A percentile compares a stretch with the other conserved stretches of the same genome.
Conservation (phyloP, 305 asterid species). For the Solanum chacoense region DNA sequence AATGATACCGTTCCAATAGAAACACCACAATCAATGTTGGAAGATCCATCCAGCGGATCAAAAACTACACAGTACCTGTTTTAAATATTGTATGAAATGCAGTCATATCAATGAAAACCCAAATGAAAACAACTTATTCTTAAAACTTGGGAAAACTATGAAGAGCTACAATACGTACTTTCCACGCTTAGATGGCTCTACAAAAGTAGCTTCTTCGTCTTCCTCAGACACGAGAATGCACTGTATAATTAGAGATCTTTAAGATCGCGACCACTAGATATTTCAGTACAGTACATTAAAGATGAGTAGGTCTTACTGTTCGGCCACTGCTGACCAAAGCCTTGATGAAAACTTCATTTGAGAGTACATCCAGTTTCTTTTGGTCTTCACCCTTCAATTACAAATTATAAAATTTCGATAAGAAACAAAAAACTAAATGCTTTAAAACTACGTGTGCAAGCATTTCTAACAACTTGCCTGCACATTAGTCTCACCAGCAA, state of each 20-base stretch:
- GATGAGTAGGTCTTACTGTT: slow-evolving; percentile 48
- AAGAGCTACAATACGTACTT: slow-evolving; percentile 35
- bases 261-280: neutral
- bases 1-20: slow-evolving; percentile 85
- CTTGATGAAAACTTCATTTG: slow-evolving; percentile 85
- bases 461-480: slow-evolving; percentile 45
- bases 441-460: neutral
- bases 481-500: slow-evolving; percentile 95
- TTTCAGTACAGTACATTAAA: neutral
- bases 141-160: neutral
- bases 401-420: neutral
- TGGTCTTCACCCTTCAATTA: slow-evolving; percentile 84
- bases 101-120: neutral
- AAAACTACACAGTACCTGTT: slow-evolving; percentile 92
- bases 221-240: slow-evolving; percentile 97
- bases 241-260: slow-evolving; percentile 26
- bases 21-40: slow-evolving; percentile 97
- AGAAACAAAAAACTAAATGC: neutral
- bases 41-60: slow-evolving; percentile 97
- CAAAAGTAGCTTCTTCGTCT: slow-evolving; percentile 89
- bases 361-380: slow-evolving; percentile 90
- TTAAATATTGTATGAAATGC: neutral
- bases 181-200: slow-evolving; percentile 74
- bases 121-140: neutral
- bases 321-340: slow-evolving; percentile 94